phyloP scores from a whole-genome alignment of 1,284 basidiomycete species.

The Pascua sp. region DNA sequence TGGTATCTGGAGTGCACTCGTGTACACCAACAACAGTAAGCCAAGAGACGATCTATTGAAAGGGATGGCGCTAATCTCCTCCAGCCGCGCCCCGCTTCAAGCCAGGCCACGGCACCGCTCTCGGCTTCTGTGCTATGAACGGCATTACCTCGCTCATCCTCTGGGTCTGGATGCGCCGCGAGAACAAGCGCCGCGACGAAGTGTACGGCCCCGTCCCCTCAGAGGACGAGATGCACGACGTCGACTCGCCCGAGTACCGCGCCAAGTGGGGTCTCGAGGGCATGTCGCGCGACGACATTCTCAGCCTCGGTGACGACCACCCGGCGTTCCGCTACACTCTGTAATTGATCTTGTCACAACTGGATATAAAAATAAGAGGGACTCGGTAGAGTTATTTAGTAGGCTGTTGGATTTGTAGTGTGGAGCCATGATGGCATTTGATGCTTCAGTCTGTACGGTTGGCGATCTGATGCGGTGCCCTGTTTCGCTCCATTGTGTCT shows the following conservation, averaged over 20 bases:
- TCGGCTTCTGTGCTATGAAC: conserved; percentile 45
- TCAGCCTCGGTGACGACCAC: conserved; percentile 51
- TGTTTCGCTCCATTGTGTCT: no score
- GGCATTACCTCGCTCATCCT: conserved; percentile 40
- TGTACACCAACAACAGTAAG: conserved; percentile 41
- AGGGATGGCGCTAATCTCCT: background rate
- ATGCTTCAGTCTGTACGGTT: no score
- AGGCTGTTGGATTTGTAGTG: no score
- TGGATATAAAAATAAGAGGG: no score
- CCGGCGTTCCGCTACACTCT: conserved; percentile 43
- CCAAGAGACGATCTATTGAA: conserved; percentile 11
- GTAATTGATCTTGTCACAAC: conserved; percentile 6
- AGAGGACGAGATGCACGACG: conserved; percentile 62
- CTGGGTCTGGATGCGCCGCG: conserved; percentile 37
- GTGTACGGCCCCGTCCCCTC: conserved; percentile 40
- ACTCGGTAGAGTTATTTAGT: no score
- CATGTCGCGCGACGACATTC: conserved; percentile 48
- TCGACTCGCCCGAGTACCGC: conserved; percentile 41
- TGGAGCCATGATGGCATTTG: no score
- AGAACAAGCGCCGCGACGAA: conserved; percentile 47
- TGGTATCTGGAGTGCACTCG: conserved; percentile 51
- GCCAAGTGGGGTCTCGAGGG: conserved; percentile 47
- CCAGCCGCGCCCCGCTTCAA: conserved; percentile 27
- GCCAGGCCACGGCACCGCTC: conserved; percentile 45
- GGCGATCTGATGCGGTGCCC: no score